Base-by-base conservation (phyloP, 495 filamentous ascomycete species). In the Hapsidospora chrysogenum region DNA sequence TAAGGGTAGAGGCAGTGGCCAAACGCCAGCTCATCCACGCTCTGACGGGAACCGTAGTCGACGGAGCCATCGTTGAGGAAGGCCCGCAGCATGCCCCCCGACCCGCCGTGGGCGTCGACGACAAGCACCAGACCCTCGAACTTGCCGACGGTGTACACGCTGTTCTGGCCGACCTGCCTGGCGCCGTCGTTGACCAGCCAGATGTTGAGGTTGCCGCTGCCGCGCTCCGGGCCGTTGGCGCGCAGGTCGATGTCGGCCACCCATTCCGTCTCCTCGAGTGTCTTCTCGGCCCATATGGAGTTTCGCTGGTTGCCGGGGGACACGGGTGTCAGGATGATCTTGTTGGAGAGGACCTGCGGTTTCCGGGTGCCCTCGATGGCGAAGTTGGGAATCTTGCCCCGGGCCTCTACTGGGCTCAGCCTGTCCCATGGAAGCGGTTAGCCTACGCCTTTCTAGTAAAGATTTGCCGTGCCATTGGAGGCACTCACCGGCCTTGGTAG, bases 31-130 rank as follows among this genome's bases (percentile, higher is more conserved):
- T 65, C 76, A 54, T 94, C 85, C 3, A 92, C 74, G 45, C 68
- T 77, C 40, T 73, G 68, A 49, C 87, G 80, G 32, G 65, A 65
- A 47, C 74, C 80, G 66, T 80, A 94, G 50, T 89, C 80, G 40
- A 62, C 73, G 17, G 60, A 72, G 36, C 87, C 89, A 53, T 96
- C 89, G 54, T 96, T 97, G 49, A 97, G 57, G 61, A 96, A 96
- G 15, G 80, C 89, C 39, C 89, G 65, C 35, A 97, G 60, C 48
- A 76, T 83, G 38, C 89, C 80, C 33, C 72, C 76, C 31, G 70
- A 65, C 46, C 85, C 85, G 17, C 80, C 80, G 53, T 93, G 82
- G 41, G 82, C 74, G 63, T 96, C 89, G 37, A 97, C 54, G 11
- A 89, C 75, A 34, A 97, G 58, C 10, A 69, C 85, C 44, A 97